phyloP scores from a whole-genome alignment of 129 eudicot genomes.

The Lactuca saligna region DNA sequence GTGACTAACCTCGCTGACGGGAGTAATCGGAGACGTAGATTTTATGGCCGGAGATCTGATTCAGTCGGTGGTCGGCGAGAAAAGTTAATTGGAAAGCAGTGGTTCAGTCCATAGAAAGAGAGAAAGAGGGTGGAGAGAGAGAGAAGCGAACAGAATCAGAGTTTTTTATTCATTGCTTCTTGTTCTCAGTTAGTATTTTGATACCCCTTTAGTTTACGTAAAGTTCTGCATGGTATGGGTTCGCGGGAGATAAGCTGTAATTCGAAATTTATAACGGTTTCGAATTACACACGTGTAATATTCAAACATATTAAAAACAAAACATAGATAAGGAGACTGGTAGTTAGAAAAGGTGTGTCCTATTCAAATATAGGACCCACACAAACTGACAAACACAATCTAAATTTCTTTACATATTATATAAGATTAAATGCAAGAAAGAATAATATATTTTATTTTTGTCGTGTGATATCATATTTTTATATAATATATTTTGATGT shows the following conservation, averaged over 20 bases:
- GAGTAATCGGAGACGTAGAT: slow-evolving; percentile 30
- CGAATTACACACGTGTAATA: background rate
- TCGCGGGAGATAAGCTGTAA: slow-evolving; percentile 27
- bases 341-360: background rate
- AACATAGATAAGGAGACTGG: background rate
- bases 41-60: slow-evolving; percentile 30
- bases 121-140: slow-evolving; percentile 14
- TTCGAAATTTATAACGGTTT: background rate
- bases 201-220: background rate
- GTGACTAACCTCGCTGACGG: slow-evolving; percentile 35
- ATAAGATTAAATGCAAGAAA: no score
- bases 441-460: background rate
- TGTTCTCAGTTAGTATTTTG: background rate
- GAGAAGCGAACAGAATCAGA: slow-evolving; percentile 19
- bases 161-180: slow-evolving; percentile 28
- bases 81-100: slow-evolving; percentile 13
- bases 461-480: background rate
- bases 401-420: no score
- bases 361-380: background rate
- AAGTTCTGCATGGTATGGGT: slow-evolving; percentile 14
- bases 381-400: no score
- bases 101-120: slow-evolving; percentile 21
- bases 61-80: slow-evolving; percentile 41
- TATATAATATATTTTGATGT: no score
- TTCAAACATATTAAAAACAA: background rate